These are phyloP conservation scores for Aspergillus carlsbadensis DNA, from an alignment of 495 filamentous ascomycete species.

Conservation along the genomic window DNA sequence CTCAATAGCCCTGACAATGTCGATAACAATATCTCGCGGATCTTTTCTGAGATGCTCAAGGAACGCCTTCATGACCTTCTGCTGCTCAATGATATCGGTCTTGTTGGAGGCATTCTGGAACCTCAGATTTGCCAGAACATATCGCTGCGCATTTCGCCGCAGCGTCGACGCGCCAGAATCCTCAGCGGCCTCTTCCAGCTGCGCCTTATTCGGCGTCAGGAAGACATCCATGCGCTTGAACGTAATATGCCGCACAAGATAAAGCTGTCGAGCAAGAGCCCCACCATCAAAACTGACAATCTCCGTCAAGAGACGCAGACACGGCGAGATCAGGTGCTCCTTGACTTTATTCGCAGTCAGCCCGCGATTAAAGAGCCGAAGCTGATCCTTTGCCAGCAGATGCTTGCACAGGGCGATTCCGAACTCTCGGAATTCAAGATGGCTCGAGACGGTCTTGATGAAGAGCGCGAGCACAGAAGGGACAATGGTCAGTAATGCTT, in stretches of 20 bases:
- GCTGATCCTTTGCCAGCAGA: conserved; percentile 68
- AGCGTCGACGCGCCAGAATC: conserved; percentile 63
- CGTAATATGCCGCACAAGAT: conserved; percentile 65
- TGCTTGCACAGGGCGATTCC: conserved; percentile 72
- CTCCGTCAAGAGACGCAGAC: conserved; percentile 76
- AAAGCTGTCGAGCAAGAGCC: conserved; percentile 66
- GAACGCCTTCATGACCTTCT: conserved; percentile 65
- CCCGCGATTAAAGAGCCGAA: conserved; percentile 69
- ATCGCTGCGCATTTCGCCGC: conserved; percentile 71
- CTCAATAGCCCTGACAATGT: conserved; percentile 65
- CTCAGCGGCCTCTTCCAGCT: conserved; percentile 51
- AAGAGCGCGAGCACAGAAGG: conserved; percentile 75
- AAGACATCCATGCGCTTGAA: conserved; percentile 67
- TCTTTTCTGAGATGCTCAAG: conserved; percentile 72
- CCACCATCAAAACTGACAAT: conserved; percentile 79
- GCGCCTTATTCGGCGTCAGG: conserved; percentile 42
- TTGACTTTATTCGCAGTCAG: conserved; percentile 72
- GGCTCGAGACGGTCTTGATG: conserved; percentile 66
- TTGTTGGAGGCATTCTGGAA: conserved; percentile 70
- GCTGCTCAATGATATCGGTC: conserved; percentile 70
- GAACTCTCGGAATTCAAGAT: conserved; percentile 67
- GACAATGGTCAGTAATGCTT: conserved; percentile 70
- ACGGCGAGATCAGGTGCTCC: conserved; percentile 81
- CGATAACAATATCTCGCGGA: conserved; percentile 63
- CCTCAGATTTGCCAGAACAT: conserved; percentile 70